These are phyloP conservation scores for Aspergillus melleus DNA, from an alignment of 2,329 filamentous ascomycete species.

Conservation along the genomic window DNA sequence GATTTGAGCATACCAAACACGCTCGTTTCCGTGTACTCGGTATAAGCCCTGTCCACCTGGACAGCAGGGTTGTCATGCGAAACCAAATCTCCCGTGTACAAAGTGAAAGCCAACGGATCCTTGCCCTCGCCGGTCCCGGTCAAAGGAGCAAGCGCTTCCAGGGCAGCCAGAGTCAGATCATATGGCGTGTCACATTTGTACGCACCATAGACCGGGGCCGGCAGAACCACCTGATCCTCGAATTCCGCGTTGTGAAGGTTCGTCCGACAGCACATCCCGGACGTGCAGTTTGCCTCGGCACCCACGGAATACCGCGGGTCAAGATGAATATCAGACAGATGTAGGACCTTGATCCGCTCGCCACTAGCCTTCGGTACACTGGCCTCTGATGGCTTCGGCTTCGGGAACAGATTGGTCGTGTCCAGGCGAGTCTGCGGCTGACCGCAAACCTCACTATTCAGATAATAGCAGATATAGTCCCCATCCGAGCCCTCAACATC, in stretches of 20 bases:
- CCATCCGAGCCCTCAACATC: constrained; percentile 57
- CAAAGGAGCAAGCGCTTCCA: constrained; percentile 57
- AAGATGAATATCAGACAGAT: constrained; percentile 58
- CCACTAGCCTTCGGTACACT: constrained; percentile 51
- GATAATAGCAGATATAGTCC: constrained; percentile 56
- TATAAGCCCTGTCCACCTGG: constrained; percentile 53
- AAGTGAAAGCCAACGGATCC: constrained; percentile 53
- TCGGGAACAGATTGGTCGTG: constrained; percentile 51
- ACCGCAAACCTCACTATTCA: constrained; percentile 51
- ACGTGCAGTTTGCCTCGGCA: constrained; percentile 56
- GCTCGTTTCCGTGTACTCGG: constrained; percentile 55
- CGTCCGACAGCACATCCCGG: constrained; percentile 53
- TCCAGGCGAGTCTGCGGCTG: constrained; percentile 48
- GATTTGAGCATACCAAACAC: constrained; percentile 57
- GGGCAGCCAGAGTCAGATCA: constrained; percentile 55
- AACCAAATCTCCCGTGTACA: constrained; percentile 60
- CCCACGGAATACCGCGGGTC: constrained; percentile 56
- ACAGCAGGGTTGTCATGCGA: constrained; percentile 54
- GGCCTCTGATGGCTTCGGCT: constrained; percentile 52
- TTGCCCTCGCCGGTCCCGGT: constrained; percentile 53
- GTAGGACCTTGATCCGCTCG: constrained; percentile 56
- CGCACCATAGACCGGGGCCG: constrained; percentile 56
- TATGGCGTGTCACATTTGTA: constrained; percentile 61
- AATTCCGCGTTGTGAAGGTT: constrained; percentile 40
- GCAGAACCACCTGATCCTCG: constrained; percentile 38